Percentiles rank a stretch among this genome's conserved stretches.
Evolutionary conservation across 2,329 filamentous ascomycete species (phyloP).

Genomic region (Geosmithia morbida): DNA sequence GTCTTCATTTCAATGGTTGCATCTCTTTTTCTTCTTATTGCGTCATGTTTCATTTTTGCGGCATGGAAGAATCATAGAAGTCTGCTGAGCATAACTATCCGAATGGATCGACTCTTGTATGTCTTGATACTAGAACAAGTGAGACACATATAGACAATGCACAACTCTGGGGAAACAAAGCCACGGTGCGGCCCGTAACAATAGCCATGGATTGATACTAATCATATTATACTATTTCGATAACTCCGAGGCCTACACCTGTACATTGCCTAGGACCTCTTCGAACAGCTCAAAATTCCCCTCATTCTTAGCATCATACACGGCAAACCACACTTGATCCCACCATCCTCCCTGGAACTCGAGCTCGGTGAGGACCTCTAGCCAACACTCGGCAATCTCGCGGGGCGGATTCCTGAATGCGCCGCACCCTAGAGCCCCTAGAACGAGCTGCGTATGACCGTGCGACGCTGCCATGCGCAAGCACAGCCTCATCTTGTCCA

Average conservation of each 20-base stretch:
- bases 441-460: conserved; percentile 42
- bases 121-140: no score
- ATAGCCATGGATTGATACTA: no score
- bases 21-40: no score
- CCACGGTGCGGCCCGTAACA: no score
- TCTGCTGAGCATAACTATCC: no score
- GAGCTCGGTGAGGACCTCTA: conserved; percentile 40
- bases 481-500: conserved; percentile 46
- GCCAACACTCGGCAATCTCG: conserved; percentile 49
- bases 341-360: conserved; percentile 55
- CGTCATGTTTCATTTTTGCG: no score
- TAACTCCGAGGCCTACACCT: conserved; percentile 7
- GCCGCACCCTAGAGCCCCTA: conserved; percentile 58
- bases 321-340: conserved; percentile 48
- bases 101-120: no score
- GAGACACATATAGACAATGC: no score
- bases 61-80: no score
- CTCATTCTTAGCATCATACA: conserved; percentile 29
- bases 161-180: no score
- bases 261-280: conserved; percentile 21
- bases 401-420: conserved; percentile 47
- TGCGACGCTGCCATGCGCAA: conserved; percentile 43
- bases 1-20: background rate
- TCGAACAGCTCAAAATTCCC: conserved; percentile 37
- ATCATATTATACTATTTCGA: no score